Conservation (phyloP, 139 green algal genomes). For the Chlamydomonas eustigma region DNA sequence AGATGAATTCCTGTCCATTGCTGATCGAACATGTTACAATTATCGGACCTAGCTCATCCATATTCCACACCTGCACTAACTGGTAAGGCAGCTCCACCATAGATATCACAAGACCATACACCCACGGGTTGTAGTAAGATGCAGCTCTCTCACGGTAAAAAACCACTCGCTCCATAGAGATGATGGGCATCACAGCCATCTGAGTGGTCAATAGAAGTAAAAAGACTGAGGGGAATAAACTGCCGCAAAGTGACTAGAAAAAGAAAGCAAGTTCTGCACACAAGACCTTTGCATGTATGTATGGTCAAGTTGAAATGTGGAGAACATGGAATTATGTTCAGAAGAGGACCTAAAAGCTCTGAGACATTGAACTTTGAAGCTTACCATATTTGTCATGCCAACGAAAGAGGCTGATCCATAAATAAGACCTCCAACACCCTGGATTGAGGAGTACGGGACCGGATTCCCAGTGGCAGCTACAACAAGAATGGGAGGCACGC, state of each 20-base stretch:
- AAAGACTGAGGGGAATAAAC: too few species aligned
- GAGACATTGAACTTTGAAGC: not conserved
- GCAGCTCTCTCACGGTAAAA: slow-evolving; percentile 34
- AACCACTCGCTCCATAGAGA: slow-evolving; percentile 32
- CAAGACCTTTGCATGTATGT: not conserved
- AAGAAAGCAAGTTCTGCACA: not conserved
- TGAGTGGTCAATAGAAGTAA: too few species aligned
- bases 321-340: too few species aligned
- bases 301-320: too few species aligned
- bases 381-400: slow-evolving; percentile 27
- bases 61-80: slow-evolving; percentile 22
- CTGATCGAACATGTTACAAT: too few species aligned
- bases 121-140: slow-evolving; percentile 30
- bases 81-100: slow-evolving; percentile 56
- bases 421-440: slow-evolving; percentile 60
- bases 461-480: slow-evolving; percentile 17
- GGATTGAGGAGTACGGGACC: not conserved
- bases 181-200: slow-evolving; percentile 25
- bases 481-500: too few species aligned
- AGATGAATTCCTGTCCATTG: too few species aligned
- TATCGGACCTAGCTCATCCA: too few species aligned
- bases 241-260: not conserved
- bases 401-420: slow-evolving; percentile 40
- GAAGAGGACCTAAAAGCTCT: too few species aligned
- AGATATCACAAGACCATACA: slow-evolving; percentile 37